phyloP scores from a whole-genome alignment of 108 stramenopile species.

The Cyclotella baltica region DNA sequence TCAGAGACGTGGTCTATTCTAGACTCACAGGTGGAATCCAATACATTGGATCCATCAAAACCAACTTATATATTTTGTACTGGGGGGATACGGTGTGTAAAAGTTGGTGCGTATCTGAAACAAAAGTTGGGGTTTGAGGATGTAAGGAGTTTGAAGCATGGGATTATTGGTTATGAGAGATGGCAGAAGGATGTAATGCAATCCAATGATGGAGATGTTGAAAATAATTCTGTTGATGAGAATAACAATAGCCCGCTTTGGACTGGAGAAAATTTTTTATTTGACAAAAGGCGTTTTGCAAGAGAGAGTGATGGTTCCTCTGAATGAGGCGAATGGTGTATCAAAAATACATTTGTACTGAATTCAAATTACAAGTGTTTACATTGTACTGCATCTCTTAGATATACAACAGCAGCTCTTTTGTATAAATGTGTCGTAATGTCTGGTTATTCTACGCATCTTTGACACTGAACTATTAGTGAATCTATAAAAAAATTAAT shows the following conservation, averaged over 20 bases:
- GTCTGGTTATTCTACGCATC: too few species aligned
- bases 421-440: too few species aligned
- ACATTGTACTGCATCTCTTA: too few species aligned
- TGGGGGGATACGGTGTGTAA: conserved; percentile 91
- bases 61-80: conserved; percentile 87
- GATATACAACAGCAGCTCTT: too few species aligned
- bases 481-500: too few species aligned
- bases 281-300: conserved; percentile 64
- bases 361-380: too few species aligned
- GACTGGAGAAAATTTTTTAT: conserved; percentile 69
- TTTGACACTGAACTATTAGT: too few species aligned
- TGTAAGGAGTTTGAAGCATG: conserved; percentile 75
- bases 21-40: conserved; percentile 50
- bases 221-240: conserved; percentile 5
- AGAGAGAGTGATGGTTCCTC: conserved; percentile 3
- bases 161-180: conserved; percentile 77
- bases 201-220: conserved; percentile 1
- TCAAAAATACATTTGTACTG: too few species aligned
- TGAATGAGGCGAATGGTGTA: background rate
- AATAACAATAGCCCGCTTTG: conserved; percentile 46
- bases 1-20: conserved; percentile 72
- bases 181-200: conserved; percentile 29
- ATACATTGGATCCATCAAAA: conserved; percentile 49
- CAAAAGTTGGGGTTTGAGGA: conserved; percentile 78
- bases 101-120: conserved; percentile 79